A percentile compares a stretch with the other conserved stretches of the same genome.
phyloP scores from a whole-genome alignment of 2,329 filamentous ascomycete genomes.

The Tolypocladium nubicola region DNA sequence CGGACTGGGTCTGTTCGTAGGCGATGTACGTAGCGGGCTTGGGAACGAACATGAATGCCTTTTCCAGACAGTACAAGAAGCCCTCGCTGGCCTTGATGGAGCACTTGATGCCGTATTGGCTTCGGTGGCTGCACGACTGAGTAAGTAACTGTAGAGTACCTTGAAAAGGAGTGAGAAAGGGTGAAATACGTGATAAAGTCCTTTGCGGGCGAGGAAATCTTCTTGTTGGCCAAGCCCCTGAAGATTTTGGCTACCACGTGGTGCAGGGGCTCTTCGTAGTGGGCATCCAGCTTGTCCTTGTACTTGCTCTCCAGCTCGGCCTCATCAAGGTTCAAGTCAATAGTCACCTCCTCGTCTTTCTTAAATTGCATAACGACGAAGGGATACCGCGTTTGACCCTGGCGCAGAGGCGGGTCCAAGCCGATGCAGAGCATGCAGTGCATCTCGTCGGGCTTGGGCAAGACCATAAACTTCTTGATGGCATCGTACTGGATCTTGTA shows the following conservation, averaged over 20 bases:
- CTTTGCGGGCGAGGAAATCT: conserved; percentile 85
- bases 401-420: conserved; percentile 85
- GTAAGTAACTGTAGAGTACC: neutral
- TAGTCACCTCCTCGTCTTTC: conserved; percentile 90
- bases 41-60: conserved; percentile 97
- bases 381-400: conserved; percentile 94
- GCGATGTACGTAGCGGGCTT: conserved; percentile 97
- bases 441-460: conserved; percentile 96
- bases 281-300: conserved; percentile 75
- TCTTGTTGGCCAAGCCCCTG: conserved; percentile 87
- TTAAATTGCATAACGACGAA: conserved; percentile 99
- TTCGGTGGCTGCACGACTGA: conserved; percentile 55
- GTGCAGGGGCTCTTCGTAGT: conserved; percentile 90
- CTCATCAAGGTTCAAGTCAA: conserved; percentile 93
- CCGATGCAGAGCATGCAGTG: conserved; percentile 93
- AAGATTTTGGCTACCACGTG: conserved; percentile 94
- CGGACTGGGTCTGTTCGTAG: conserved; percentile 82
- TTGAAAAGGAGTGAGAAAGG: neutral
- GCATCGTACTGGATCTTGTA: conserved; percentile 99
- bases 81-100: conserved; percentile 99
- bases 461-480: conserved; percentile 97
- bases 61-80: conserved; percentile 92
- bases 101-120: conserved; percentile 93
- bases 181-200: conserved; percentile 67
- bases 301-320: conserved; percentile 76